These are phyloP conservation scores for Nepenthes mirabilis DNA, from an alignment of 148 eudicot genomes.

Conservation along the genomic window DNA sequence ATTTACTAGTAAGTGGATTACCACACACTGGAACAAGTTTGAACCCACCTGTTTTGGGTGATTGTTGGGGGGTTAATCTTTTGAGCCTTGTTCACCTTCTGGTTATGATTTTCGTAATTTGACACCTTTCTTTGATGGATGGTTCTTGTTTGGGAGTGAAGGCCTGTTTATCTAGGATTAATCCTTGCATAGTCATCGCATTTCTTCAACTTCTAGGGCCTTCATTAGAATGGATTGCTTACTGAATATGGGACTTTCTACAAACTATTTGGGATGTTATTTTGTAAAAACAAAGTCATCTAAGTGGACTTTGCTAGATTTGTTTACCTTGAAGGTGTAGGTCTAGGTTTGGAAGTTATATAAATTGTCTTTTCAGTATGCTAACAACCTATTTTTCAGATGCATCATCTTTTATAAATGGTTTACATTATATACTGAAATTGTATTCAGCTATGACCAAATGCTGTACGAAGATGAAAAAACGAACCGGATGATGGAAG, in stretches of 20 bases:
- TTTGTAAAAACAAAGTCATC: neutral
- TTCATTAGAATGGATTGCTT: neutral
- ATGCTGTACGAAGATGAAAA: conserved; percentile 77
- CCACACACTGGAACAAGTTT: too few species aligned
- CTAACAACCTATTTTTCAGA: neutral
- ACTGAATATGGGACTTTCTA: too few species aligned
- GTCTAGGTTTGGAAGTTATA: neutral
- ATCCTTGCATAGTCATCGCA: too few species aligned
- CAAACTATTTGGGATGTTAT: neutral
- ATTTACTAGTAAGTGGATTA: neutral
- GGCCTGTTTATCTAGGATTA: too few species aligned
- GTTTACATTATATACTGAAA: neutral
- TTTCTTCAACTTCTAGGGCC: too few species aligned
- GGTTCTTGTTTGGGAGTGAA: too few species aligned
- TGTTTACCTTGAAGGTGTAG: neutral
- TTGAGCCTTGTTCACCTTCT: neutral
- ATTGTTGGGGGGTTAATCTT: neutral
- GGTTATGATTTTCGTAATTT: too few species aligned
- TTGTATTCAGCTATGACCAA: conserved; percentile 81
- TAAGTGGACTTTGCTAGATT: neutral
- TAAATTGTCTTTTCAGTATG: too few species aligned
- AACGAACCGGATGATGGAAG: conserved; percentile 83
- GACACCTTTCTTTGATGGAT: too few species aligned
- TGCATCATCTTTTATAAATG: neutral
- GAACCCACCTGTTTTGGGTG: neutral